Base-by-base conservation (phyloP, 2,329 filamentous ascomycete genomes). In the Aspergillus sp. region DNA sequence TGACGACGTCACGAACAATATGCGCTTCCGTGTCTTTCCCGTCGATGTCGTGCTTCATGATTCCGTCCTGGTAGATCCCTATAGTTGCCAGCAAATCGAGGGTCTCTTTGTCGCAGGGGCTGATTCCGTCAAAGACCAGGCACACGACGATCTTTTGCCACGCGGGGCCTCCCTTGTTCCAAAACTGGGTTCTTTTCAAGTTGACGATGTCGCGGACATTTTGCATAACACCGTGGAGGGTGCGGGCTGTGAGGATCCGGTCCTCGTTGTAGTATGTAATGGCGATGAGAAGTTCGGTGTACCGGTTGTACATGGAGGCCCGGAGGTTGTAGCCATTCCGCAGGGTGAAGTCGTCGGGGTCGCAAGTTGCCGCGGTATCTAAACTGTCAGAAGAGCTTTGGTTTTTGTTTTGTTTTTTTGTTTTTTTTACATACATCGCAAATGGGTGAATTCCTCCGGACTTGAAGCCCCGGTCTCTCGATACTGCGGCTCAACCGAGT, bases 231-330 rank as follows among this genome's bases (percentile, higher is more conserved):
- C 93, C 92, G 76, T 98, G 95, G 55, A 98, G 82, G 0, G 95
- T 99, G 78, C 95, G 88, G 49, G 93, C 84, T 34, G 95, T 90
- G 63, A 99, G 82, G 24, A 90, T 87, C 83, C 98, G 98, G 81
- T 98, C 95, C 83, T 98, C 95, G 80, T 98, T 98, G 82, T 98
- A 99, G 82, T 98, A 98, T 62, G 95, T 99, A 68, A 99, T 92
- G 70, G 95, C 95, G 75, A 99, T 97, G 61, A 98, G 84, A 67
- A 99, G 81, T 80, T 99, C 95, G 6, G 95, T 98, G 77, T 98
- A 95, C 68, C 95, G 86, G 83, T 98, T 98, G 80, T 98, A 98
- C 93, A 98, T 98, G 66, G 92, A 89, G 46, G 95, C 91, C 48
- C 95, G 90, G 75, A 99, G 84, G 81, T 98, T 96, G 83, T 98